These are phyloP conservation scores for Niebla homalea DNA, from an alignment of 495 filamentous ascomycete genomes.

Conservation along the genomic window DNA sequence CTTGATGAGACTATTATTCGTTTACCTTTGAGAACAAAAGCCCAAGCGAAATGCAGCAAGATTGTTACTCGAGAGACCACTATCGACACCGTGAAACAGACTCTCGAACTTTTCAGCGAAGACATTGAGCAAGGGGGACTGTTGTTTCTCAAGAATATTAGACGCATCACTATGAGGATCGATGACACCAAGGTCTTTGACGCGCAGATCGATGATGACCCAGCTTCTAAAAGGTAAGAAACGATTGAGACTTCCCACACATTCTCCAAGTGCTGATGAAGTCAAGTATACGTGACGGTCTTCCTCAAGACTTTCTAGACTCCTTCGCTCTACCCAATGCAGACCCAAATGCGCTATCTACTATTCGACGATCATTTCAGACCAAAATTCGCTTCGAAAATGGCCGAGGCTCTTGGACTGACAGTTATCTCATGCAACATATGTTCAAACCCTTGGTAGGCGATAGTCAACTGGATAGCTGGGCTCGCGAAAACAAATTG, in stretches of 20 bases:
- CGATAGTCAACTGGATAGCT: conserved; percentile 16
- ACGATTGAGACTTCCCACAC: no score
- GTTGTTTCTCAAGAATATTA: conserved; percentile 27
- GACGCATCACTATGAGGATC: conserved; percentile 19
- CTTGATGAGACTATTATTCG: conserved; percentile 30
- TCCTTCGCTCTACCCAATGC: not conserved
- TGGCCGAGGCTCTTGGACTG: not conserved
- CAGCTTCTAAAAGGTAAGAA: no score
- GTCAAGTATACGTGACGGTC: not conserved
- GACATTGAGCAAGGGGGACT: conserved; percentile 25
- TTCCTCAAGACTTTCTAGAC: conserved; percentile 5
- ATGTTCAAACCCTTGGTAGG: conserved; percentile 12
- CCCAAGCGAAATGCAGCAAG: conserved; percentile 22
- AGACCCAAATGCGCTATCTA: not conserved
- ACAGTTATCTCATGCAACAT: conserved; percentile 21
- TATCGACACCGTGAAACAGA: conserved; percentile 19
- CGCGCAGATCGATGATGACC: conserved; percentile 9
- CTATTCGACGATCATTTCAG: conserved; percentile 13
- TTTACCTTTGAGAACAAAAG: conserved; percentile 27
- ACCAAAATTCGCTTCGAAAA: conserved; percentile 5
- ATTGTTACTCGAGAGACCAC: conserved; percentile 17
- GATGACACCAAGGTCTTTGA: conserved; percentile 13
- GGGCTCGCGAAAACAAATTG: conserved; percentile 23
- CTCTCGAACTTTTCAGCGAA: conserved; percentile 19
- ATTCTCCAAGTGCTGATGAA: not conserved